These are phyloP conservation scores for Penicillium ochrochloron DNA, from an alignment of 495 filamentous ascomycete species.

Conservation along the genomic window DNA sequence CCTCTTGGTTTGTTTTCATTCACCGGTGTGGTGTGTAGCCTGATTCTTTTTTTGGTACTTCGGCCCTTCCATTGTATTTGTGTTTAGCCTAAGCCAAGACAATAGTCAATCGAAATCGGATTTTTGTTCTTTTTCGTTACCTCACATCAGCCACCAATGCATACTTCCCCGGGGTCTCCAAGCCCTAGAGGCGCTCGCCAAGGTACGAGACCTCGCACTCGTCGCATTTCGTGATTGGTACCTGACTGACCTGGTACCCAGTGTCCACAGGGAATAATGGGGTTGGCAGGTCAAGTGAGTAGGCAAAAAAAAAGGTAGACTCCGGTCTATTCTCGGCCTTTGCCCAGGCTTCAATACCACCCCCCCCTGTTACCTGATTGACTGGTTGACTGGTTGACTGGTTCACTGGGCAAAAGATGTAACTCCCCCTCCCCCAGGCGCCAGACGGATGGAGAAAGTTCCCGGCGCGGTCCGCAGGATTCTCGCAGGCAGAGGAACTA, in stretches of 20 bases:
- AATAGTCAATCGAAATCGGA: not conserved
- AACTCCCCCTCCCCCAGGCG: constrained; percentile 17
- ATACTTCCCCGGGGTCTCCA: not conserved
- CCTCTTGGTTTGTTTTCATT: not conserved
- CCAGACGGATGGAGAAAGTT: constrained; percentile 20
- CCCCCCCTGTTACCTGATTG: not conserved
- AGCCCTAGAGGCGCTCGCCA: constrained; percentile 14
- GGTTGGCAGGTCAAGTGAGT: not conserved
- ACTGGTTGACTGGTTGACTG: not conserved
- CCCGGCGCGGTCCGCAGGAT: constrained; percentile 5
- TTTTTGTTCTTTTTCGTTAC: constrained; percentile 10
- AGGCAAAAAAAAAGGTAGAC: not conserved
- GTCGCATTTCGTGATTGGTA: constrained; percentile 2
- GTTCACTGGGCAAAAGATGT: constrained; percentile 20
- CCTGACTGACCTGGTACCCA: not conserved
- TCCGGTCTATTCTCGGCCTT: constrained; percentile 5
- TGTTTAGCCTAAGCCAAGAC: constrained; percentile 17
- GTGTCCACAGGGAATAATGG: not conserved
- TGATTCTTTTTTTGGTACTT: constrained; percentile 11
- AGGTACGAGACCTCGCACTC: constrained; percentile 3
- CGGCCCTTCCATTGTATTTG: constrained; percentile 4
- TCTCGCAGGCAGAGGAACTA: not conserved
- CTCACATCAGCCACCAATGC: constrained; percentile 9
- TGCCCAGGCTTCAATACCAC: constrained; percentile 20
- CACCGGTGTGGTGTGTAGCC: not conserved